Conservation (phyloP, 768 basidiomycete genomes). For the Pisolithus tinctorius region DNA sequence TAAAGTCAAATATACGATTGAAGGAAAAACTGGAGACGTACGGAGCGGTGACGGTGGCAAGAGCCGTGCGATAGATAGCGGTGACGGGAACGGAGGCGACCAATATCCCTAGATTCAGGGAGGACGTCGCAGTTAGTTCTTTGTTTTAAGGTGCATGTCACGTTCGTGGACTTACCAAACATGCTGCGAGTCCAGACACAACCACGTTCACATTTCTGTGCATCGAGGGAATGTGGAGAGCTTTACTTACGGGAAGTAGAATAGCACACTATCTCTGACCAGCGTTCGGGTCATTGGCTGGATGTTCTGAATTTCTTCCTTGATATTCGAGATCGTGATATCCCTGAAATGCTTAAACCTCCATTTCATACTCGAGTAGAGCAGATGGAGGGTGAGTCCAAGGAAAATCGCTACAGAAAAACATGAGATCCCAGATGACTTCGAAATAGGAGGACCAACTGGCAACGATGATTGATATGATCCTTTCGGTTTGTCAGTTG, state of each 20-base stretch:
- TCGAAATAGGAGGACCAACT: conserved; percentile 7
- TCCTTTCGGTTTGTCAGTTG: conserved; percentile 8
- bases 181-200: not conserved
- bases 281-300: not conserved
- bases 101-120: not conserved
- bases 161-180: too few relatives aligned
- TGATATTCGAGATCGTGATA: not conserved
- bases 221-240: not conserved
- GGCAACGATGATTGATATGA: conserved; percentile 10
- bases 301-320: not conserved
- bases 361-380: not conserved
- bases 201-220: not conserved
- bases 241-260: not conserved
- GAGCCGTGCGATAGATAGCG: not conserved
- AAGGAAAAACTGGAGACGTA: not conserved
- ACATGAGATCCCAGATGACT: not conserved
- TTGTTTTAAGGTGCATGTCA: too few relatives aligned
- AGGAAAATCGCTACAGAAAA: not conserved
- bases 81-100: not conserved
- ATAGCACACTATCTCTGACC: not conserved
- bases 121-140: not conserved
- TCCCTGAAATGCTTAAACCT: not conserved
- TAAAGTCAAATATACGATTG: too few relatives aligned
- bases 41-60: not conserved
- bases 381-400: not conserved